Evolutionary conservation across 768 basidiomycete genomes (phyloP).

Genomic region (Psilocybe azurescens): DNA sequence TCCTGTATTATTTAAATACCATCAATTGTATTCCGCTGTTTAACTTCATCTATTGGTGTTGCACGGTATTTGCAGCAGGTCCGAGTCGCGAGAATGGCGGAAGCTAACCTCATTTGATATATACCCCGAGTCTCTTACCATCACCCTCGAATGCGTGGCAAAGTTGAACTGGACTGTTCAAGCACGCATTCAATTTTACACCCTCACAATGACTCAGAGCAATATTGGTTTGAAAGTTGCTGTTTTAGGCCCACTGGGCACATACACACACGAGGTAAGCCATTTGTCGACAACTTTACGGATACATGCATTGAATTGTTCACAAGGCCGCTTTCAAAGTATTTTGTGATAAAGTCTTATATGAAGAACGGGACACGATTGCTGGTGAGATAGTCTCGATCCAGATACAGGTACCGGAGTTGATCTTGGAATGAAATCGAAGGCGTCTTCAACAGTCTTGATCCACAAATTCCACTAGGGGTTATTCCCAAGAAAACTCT

Average conservation of each 20-base stretch:
- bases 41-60: slow-evolving; percentile 3
- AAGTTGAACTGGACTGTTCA: background rate
- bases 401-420: background rate
- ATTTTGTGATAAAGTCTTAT: slow-evolving; percentile 38
- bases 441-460: slow-evolving; percentile 68
- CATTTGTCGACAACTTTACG: background rate
- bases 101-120: background rate
- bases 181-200: background rate
- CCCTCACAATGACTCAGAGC: slow-evolving; percentile 10
- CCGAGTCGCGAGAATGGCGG: background rate
- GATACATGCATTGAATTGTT: background rate
- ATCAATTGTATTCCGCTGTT: slow-evolving; percentile 9
- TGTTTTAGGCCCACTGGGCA: slow-evolving; percentile 72
- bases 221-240: slow-evolving; percentile 41
- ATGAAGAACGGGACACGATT: slow-evolving; percentile 40
- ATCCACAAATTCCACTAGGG: slow-evolving; percentile 50
- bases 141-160: background rate
- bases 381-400: slow-evolving; percentile 33
- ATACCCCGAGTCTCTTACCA: background rate
- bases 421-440: background rate
- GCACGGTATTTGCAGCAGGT: background rate
- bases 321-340: slow-evolving; percentile 44
- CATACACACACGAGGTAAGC: slow-evolving; percentile 66
- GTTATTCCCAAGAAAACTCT: slow-evolving; percentile 83
- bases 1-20: background rate